phyloP scores from a whole-genome alignment of 768 basidiomycete species.

The Suillus alpinus region DNA sequence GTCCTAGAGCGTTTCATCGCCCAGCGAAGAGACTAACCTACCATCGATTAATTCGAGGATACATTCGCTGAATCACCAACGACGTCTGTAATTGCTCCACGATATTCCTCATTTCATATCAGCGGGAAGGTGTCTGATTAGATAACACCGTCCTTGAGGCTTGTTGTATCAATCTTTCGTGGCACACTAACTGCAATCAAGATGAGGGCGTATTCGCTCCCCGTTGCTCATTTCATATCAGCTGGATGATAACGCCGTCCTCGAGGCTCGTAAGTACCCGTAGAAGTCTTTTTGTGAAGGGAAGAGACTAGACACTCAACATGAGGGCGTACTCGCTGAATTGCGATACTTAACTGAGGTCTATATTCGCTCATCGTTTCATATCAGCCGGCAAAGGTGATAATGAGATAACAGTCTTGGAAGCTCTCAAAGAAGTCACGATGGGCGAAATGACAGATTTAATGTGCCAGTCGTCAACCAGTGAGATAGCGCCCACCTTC shows the following conservation, averaged over 20 bases:
- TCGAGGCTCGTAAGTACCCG: neutral
- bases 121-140: neutral
- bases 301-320: neutral
- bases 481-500: no score
- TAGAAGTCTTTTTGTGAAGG: neutral
- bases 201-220: neutral
- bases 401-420: neutral
- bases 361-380: neutral
- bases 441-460: neutral
- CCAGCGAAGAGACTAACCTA: neutral
- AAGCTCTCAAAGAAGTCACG: neutral
- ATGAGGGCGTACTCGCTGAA: neutral
- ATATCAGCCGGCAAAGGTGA: neutral
- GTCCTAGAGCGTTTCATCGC: neutral
- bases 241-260: neutral
- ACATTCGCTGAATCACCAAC: neutral
- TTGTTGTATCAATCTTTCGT: neutral
- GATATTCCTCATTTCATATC: neutral
- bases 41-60: no score
- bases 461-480: neutral
- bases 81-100: neutral
- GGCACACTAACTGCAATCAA: neutral
- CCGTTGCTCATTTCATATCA: neutral
- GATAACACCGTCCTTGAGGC: neutral
- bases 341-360: neutral